These are phyloP conservation scores for Umbelopsis sp. DNA, from an alignment of 192 early-diverging fungal species.

Conservation along the genomic window DNA sequence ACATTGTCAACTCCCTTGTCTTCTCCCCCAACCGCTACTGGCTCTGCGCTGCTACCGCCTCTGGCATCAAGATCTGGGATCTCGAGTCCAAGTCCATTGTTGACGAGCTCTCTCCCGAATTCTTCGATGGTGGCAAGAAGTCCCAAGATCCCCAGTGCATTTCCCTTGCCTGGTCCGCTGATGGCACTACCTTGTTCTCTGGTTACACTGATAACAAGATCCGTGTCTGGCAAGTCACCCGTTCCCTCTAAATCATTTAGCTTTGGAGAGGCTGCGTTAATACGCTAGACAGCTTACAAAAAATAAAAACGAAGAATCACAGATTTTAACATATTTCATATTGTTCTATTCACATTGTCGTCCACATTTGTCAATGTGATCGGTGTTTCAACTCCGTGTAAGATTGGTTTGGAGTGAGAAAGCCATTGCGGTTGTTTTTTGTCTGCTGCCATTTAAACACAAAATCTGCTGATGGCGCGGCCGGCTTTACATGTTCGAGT, in stretches of 20 bases:
- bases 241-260: constrained; percentile 27
- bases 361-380: not conserved
- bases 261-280: constrained; percentile 13
- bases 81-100: constrained; percentile 97
- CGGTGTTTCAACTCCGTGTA: constrained; percentile 4
- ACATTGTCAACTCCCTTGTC: constrained; percentile 94
- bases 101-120: constrained; percentile 86
- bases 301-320: not conserved
- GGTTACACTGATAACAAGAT: constrained; percentile 95
- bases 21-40: constrained; percentile 99
- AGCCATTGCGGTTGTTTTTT: not conserved
- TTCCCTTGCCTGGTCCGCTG: constrained; percentile 97
- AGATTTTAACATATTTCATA: not conserved
- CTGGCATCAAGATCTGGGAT: constrained; percentile 99
- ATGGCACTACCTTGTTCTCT: constrained; percentile 97
- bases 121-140: constrained; percentile 71
- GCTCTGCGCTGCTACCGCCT: constrained; percentile 96
- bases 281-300: constrained; percentile 1
- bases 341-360: not conserved
- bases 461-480: not conserved
- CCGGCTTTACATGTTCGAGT: constrained; percentile 2
- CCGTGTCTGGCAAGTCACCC: constrained; percentile 83
- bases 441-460: not conserved
- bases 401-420: not conserved
- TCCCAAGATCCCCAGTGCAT: constrained; percentile 81